Conservation (phyloP, 257 asterid genomes). For the Thymus quinquecostatus region DNA sequence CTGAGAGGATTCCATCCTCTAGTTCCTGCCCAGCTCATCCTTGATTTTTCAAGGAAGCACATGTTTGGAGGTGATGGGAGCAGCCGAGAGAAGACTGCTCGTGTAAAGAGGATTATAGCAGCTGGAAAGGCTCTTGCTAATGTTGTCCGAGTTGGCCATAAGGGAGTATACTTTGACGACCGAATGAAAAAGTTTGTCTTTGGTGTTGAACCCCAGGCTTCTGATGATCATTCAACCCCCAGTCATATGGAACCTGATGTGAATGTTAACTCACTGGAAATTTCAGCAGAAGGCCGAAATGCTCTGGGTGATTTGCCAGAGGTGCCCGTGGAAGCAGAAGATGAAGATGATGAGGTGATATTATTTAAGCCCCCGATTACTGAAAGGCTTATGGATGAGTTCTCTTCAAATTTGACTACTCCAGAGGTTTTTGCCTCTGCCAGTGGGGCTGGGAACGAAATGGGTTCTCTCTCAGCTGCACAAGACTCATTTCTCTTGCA, state of each 20-base stretch:
- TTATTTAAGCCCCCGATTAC: constrained; percentile 74
- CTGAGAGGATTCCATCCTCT: constrained; percentile 91
- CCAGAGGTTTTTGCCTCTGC: constrained; percentile 40
- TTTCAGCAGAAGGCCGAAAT: constrained; percentile 34
- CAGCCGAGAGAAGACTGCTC: constrained; percentile 60
- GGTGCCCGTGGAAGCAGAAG: constrained; percentile 57
- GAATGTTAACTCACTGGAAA: constrained; percentile 34
- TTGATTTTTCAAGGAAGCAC: constrained; percentile 84
- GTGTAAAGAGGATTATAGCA: constrained; percentile 78
- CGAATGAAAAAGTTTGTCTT: constrained; percentile 65
- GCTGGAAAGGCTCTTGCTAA: constrained; percentile 93
- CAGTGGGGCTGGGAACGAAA: constrained; percentile 43
- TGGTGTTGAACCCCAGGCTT: constrained; percentile 64
- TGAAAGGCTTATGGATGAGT: constrained; percentile 61
- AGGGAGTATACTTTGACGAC: constrained; percentile 64
- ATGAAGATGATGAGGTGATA: constrained; percentile 69
- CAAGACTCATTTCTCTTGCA: constrained; percentile 48
- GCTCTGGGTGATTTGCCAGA: constrained; percentile 37
- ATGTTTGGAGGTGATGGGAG: constrained; percentile 65
- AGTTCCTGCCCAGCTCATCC: constrained; percentile 81
- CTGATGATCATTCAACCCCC: constrained; percentile 50
- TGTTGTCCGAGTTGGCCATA: constrained; percentile 60
- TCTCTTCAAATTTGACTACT: constrained; percentile 39
- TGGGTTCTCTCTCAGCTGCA: constrained; percentile 45
- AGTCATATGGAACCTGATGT: constrained; percentile 43